Evolutionary conservation across 345 rosid species (phyloP).

Genomic region (Physaria fendleri): DNA sequence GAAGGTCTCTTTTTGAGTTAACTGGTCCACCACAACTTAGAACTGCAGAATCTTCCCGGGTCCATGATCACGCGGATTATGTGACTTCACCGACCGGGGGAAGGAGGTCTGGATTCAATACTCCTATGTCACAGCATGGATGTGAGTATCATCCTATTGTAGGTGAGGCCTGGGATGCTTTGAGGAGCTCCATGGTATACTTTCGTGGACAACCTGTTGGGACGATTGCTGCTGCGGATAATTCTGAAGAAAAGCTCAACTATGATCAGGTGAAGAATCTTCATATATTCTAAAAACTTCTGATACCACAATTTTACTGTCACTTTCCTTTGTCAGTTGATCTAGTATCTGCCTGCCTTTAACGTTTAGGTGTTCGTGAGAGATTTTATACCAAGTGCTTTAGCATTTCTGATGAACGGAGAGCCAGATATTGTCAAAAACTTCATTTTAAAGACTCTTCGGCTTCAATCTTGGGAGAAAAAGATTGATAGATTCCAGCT

Average conservation of each 20-base stretch:
- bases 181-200: slow-evolving; percentile 60
- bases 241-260: slow-evolving; percentile 69
- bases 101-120: slow-evolving; percentile 54
- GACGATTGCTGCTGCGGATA: slow-evolving; percentile 79
- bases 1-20: slow-evolving; percentile 49
- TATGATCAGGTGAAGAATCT: slow-evolving; percentile 75
- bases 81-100: slow-evolving; percentile 43
- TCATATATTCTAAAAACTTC: background rate
- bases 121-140: slow-evolving; percentile 45
- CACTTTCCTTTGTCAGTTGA: background rate
- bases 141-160: slow-evolving; percentile 62
- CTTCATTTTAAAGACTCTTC: slow-evolving; percentile 82
- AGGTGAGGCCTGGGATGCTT: slow-evolving; percentile 81
- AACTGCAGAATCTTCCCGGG: slow-evolving; percentile 29
- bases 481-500: slow-evolving; percentile 93
- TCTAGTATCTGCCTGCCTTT: background rate
- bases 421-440: slow-evolving; percentile 78
- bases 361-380: slow-evolving; percentile 69
- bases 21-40: slow-evolving; percentile 43
- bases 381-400: slow-evolving; percentile 84
- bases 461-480: slow-evolving; percentile 95
- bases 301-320: background rate
- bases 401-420: slow-evolving; percentile 85
- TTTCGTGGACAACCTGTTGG: slow-evolving; percentile 91
- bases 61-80: slow-evolving; percentile 35